Percentiles rank a stretch among this genome's conserved stretches.
Conservation (phyloP, 306 rosid species). For the Senna siamea region DNA sequence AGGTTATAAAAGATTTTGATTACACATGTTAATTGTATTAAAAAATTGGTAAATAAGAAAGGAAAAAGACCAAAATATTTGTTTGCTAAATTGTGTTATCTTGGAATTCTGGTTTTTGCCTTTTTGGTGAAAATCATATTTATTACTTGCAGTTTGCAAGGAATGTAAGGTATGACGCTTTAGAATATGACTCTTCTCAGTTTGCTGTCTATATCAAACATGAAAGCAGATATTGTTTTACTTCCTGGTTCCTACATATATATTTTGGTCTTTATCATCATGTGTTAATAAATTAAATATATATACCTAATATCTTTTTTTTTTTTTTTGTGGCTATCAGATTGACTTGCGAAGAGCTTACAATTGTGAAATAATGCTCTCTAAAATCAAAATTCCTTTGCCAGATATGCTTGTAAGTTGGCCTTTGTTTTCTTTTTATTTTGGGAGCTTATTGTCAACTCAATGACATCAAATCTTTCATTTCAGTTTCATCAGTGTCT, state of each 20-base stretch:
- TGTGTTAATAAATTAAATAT: conserved; percentile 25
- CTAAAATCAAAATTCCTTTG: conserved; percentile 60
- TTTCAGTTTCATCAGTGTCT: conserved; percentile 34
- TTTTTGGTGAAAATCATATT: conserved; percentile 22
- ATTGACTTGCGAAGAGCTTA: conserved; percentile 62
- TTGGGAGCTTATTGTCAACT: conserved; percentile 12
- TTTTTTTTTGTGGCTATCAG: conserved; percentile 23
- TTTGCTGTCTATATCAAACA: conserved; percentile 22
- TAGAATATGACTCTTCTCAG: conserved; percentile 20
- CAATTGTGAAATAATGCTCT: conserved; percentile 64
- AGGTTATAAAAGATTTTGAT: conserved; percentile 14
- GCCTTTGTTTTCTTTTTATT: conserved; percentile 20
- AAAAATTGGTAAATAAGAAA: conserved; percentile 23
- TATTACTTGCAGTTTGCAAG: conserved; percentile 26
- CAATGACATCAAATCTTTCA: conserved; percentile 3
- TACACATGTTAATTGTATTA: conserved; percentile 2
- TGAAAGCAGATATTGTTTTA: conserved; percentile 6
- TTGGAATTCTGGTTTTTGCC: conserved; percentile 1
- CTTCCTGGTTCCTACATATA: background rate
- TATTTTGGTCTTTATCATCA: background rate
- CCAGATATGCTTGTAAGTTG: conserved; percentile 63
- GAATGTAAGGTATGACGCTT: conserved; percentile 24
- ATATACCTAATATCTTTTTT: conserved; percentile 6
- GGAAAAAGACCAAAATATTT: conserved; percentile 17
- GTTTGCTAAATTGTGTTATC: conserved; percentile 23